phyloP scores from a whole-genome alignment of 352 stramenopile genomes.

The Phytopythium boreale region DNA sequence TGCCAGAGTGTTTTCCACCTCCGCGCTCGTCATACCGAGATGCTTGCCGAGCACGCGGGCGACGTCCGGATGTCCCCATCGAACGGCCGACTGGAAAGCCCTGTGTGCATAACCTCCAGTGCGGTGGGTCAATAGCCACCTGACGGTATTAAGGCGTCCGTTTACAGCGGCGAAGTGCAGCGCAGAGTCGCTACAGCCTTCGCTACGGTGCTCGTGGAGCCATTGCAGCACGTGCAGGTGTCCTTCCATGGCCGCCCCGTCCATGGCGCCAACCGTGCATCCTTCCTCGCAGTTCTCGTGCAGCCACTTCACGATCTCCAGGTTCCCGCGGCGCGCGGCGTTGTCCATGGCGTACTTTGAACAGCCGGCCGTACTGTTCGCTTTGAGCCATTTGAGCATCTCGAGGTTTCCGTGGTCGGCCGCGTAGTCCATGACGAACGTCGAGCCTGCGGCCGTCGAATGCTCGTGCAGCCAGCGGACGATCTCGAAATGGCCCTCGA shows the following conservation, averaged over 20 bases:
- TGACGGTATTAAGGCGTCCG: constrained; percentile 18
- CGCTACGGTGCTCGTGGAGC: constrained; percentile 23
- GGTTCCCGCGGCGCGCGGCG: constrained; percentile 22
- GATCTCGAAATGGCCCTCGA: constrained; percentile 38
- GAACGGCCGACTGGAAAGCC: constrained; percentile 26
- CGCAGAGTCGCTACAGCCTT: constrained; percentile 25
- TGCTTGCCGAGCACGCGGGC: constrained; percentile 17
- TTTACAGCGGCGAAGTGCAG: constrained; percentile 28
- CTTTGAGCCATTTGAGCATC: constrained; percentile 37
- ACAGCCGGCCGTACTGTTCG: constrained; percentile 29
- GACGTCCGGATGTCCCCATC: constrained; percentile 25
- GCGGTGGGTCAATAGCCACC: constrained; percentile 20
- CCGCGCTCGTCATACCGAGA: background rate
- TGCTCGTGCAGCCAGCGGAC: constrained; percentile 30
- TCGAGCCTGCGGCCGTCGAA: constrained; percentile 23
- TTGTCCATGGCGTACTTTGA: constrained; percentile 36
- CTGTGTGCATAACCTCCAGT: constrained; percentile 16
- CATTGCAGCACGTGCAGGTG: constrained; percentile 29
- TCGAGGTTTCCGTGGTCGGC: constrained; percentile 25
- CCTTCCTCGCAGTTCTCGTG: constrained; percentile 23
- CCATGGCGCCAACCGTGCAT: constrained; percentile 28
- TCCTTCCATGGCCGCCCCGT: constrained; percentile 27
- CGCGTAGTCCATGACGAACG: constrained; percentile 35
- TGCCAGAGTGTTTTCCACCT: background rate
- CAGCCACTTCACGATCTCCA: constrained; percentile 33